A percentile compares a stretch with the other conserved stretches of the same genome.
These are phyloP conservation scores for Aspergillus candidus DNA, from an alignment of 2,329 filamentous ascomycete species.

Conservation along the genomic window DNA sequence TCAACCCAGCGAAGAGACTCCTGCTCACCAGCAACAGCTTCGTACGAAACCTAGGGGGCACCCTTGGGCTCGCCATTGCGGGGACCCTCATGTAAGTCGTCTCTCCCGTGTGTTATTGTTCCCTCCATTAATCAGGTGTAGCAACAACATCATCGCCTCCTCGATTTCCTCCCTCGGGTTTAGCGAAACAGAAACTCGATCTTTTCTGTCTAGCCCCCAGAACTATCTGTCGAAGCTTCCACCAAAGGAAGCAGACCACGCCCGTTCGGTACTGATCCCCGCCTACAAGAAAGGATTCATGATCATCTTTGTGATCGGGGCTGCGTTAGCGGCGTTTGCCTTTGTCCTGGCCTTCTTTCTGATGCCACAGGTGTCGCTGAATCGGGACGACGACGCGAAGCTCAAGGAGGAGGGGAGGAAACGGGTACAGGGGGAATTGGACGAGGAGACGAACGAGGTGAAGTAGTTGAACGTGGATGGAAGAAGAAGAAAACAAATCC, in stretches of 20 bases:
- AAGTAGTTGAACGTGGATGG: background rate
- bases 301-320: conserved; percentile 36
- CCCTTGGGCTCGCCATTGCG: conserved; percentile 35
- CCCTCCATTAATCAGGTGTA: conserved; percentile 4
- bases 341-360: conserved; percentile 29
- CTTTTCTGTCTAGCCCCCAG: conserved; percentile 27
- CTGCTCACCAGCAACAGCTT: conserved; percentile 24
- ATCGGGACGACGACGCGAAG: conserved; percentile 24
- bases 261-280: conserved; percentile 25
- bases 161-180: conserved; percentile 23
- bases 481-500: background rate
- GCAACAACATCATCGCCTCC: conserved; percentile 26
- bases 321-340: conserved; percentile 30
- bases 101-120: background rate
- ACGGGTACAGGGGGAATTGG: conserved; percentile 12
- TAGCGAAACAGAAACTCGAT: conserved; percentile 13
- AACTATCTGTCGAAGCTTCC: conserved; percentile 25
- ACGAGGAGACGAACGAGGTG: conserved; percentile 12
- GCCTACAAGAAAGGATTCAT: conserved; percentile 37
- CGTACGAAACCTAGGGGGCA: conserved; percentile 38
- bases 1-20: background rate
- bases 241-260: conserved; percentile 16
- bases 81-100: conserved; percentile 36
- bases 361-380: conserved; percentile 33
- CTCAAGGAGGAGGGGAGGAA: conserved; percentile 26